Base-by-base conservation (phyloP, 2,329 filamentous ascomycete genomes). In the Cytospora piceae region DNA sequence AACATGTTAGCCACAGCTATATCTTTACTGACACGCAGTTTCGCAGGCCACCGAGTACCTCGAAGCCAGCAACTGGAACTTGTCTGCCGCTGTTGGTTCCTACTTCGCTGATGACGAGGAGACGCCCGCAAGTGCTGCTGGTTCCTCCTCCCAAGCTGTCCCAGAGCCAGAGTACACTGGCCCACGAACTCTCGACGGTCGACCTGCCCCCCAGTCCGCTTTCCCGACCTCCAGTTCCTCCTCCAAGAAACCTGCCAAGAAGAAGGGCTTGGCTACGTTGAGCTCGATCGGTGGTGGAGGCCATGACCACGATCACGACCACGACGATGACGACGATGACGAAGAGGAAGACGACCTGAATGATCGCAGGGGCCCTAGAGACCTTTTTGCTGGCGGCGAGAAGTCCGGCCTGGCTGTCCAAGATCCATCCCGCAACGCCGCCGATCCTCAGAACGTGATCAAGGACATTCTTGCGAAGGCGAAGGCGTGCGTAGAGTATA, bases 361-460 rank as follows among this genome's bases (percentile, higher is more conserved):
- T 1, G 85, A 88, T 32, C 81, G 85, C 42, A 83, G 87, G 69
- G 82, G 83, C 31, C 82, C 82, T 8, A 80, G 87, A 68, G 91
- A 95, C 73, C 80, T 94, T 69, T 95, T 94, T 76, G 90, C 92
- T 24, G 92, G 92, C 60, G 92, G 92, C 39, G 92, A 94, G 78
- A 95, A 95, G 82, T 94, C 91, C 34, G 88, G 86, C 0, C 76
- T 90, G 55, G 88, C 88, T 27, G 85, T 90, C 29, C 87, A 90
- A 72, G 88, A 90, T 71, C 88, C 88, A 1, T 73, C 75, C 5
- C 77, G 81, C 59, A 76, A 77, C 53, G 78, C 82, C 14, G 76
- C 76, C 2, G 83, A 85, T 51, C 79, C 85, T 0, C 80, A 80
- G 72, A 84, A 82, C 70, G 79, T 90, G 65, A 84, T 90, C 69